A percentile compares a stretch with the other conserved stretches of the same genome.
phyloP scores from a whole-genome alignment of 495 filamentous ascomycete species.

The Xylaria longipes region DNA sequence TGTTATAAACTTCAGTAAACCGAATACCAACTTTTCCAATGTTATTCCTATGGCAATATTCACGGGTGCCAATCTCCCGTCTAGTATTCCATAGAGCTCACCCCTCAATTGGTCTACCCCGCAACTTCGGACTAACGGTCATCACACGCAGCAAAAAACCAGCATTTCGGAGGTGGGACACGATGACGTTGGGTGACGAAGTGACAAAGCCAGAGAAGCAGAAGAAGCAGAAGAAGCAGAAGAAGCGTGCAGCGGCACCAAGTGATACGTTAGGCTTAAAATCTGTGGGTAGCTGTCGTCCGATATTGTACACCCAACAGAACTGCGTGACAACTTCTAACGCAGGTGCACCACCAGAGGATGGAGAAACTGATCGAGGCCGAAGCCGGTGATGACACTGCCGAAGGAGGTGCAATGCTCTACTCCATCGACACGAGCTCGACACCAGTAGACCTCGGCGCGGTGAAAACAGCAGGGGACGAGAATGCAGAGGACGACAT shows the following conservation, averaged over 20 bases:
- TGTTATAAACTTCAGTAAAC: not conserved
- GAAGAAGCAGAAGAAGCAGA: not conserved
- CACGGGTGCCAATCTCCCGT: not conserved
- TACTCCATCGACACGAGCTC: conserved; percentile 35
- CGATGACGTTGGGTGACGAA: conserved; percentile 12
- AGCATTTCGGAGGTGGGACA: not conserved
- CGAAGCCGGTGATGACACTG: not conserved
- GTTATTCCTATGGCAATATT: not conserved
- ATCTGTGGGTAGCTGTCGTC: not conserved
- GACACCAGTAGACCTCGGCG: conserved; percentile 26
- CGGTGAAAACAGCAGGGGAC: conserved; percentile 8
- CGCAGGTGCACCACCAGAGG: not conserved
- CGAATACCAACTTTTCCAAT: not conserved
- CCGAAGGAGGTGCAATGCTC: conserved; percentile 18
- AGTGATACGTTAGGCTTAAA: not conserved
- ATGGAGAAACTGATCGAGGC: conserved; percentile 17
- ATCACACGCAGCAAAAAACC: not conserved
- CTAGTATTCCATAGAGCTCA: not conserved
- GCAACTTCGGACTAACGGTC: not conserved
- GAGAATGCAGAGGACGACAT: not conserved
- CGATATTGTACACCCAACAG: not conserved
- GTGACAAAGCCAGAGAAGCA: not conserved
- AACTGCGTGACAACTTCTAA: not conserved
- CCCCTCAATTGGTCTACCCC: not conserved
- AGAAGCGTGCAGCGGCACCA: not conserved